These are phyloP conservation scores for Cutaneotrichosporon mucoides DNA, from an alignment of 1,284 basidiomycete genomes.

Conservation along the genomic window DNA sequence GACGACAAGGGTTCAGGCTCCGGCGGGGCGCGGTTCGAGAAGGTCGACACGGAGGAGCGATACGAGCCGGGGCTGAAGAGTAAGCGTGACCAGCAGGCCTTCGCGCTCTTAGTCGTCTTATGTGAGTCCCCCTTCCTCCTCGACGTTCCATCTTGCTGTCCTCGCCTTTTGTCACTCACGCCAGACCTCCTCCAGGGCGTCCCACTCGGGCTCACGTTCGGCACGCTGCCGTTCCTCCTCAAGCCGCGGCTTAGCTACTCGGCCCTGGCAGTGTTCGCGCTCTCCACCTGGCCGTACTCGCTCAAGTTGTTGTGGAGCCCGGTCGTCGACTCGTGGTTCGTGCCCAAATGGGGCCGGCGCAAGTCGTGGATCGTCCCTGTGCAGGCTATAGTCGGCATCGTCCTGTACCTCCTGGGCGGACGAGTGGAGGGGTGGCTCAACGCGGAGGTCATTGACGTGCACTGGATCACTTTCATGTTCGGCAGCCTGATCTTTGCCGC, in stretches of 20 bases:
- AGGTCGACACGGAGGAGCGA: slow-evolving; percentile 22
- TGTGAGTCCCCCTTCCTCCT: slow-evolving; percentile 58
- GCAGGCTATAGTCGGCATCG: slow-evolving; percentile 80
- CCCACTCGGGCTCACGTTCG: slow-evolving; percentile 69
- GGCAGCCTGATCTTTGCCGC: slow-evolving; percentile 90
- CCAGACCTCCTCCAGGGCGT: slow-evolving; percentile 70
- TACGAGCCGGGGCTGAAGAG: slow-evolving; percentile 32
- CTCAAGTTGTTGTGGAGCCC: slow-evolving; percentile 98
- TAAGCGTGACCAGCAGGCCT: slow-evolving; percentile 68
- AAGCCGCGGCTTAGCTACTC: slow-evolving; percentile 94
- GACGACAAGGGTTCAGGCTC: too few species aligned
- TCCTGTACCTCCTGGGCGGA: slow-evolving; percentile 83
- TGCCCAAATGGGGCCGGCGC: slow-evolving; percentile 68
- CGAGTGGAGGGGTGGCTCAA: slow-evolving; percentile 76
- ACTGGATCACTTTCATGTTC: slow-evolving; percentile 78
- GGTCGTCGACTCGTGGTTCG: slow-evolving; percentile 89
- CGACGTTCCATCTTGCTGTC: too few species aligned
- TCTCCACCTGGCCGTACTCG: slow-evolving; percentile 94
- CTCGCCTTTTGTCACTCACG: slow-evolving; percentile 52
- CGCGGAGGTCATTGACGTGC: slow-evolving; percentile 72
- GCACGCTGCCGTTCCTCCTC: slow-evolving; percentile 94
- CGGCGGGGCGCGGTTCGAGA: slow-evolving; percentile 17
- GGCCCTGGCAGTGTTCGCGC: slow-evolving; percentile 89
- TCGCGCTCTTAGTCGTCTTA: slow-evolving; percentile 79
- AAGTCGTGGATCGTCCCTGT: slow-evolving; percentile 99